Percentiles rank a stretch among this genome's conserved stretches.
phyloP scores from a whole-genome alignment of 164 flowering plant genomes.

The Akebia trifoliata region DNA sequence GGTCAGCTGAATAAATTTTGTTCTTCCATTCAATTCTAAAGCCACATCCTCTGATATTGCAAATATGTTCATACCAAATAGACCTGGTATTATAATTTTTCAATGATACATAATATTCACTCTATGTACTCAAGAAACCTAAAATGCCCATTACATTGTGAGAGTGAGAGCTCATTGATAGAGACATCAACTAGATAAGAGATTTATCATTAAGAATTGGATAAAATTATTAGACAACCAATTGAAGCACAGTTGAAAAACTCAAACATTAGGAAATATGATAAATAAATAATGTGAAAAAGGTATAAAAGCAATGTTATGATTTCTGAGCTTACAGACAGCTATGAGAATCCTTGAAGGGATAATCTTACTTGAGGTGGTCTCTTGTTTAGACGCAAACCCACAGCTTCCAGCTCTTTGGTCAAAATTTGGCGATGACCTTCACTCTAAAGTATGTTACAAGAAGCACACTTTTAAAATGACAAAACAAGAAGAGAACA shows the following conservation, averaged over 20 bases:
- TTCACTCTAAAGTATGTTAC: constrained; percentile 64
- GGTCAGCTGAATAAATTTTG: too few species aligned
- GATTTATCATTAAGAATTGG: neutral
- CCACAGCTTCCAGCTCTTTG: constrained; percentile 95
- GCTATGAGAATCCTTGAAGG: neutral
- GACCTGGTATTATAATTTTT: too few species aligned
- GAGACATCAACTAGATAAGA: neutral
- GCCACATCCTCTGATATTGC: too few species aligned
- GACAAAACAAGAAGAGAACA: neutral
- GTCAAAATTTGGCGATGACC: constrained; percentile 99
- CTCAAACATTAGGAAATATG: neutral
- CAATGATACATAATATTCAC: neutral
- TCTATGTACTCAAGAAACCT: neutral
- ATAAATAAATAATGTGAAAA: too few species aligned
- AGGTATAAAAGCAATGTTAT: too few species aligned
- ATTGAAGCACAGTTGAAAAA: neutral
- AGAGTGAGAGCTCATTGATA: neutral
- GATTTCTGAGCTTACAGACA: neutral
- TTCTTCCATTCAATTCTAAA: too few species aligned
- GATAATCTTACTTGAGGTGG: constrained; percentile 83
- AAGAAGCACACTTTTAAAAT: neutral
- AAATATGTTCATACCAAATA: too few species aligned
- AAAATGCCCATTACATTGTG: neutral
- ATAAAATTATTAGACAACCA: neutral
- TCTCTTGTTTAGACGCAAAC: constrained; percentile 87